Conservation (phyloP, 2,329 filamentous ascomycete genomes). For the Ophiocordyceps camponoti-leonardi region DNA sequence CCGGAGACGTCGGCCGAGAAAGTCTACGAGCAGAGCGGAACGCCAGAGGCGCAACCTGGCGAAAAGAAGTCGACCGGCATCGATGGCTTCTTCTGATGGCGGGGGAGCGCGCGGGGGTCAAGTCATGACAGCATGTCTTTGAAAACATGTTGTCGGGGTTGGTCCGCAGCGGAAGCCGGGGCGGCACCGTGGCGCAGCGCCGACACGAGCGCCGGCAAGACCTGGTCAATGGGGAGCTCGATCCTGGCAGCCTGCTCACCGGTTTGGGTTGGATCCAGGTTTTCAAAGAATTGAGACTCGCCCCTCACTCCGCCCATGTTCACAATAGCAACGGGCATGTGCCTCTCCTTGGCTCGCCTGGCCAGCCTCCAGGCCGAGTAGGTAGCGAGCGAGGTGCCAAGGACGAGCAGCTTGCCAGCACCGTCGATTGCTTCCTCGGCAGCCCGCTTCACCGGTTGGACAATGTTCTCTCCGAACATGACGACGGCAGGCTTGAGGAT, state of each 20-base stretch:
- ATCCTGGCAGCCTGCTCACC: constrained; percentile 37
- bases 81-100: constrained; percentile 32
- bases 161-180: background rate
- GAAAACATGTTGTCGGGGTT: constrained; percentile 19
- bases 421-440: constrained; percentile 69
- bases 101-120: background rate
- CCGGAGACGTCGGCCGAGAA: constrained; percentile 7
- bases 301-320: constrained; percentile 76
- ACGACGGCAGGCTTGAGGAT: constrained; percentile 84
- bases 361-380: constrained; percentile 89
- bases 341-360: constrained; percentile 63
- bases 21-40: constrained; percentile 2
- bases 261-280: constrained; percentile 31
- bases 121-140: constrained; percentile 42
- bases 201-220: constrained; percentile 39
- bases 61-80: constrained; percentile 15
- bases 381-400: constrained; percentile 84
- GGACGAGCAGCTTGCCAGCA: constrained; percentile 56
- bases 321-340: constrained; percentile 73
- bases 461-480: constrained; percentile 92
- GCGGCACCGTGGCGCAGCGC: constrained; percentile 21
- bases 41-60: constrained; percentile 7
- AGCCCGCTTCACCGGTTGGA: constrained; percentile 46
- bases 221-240: constrained; percentile 37
- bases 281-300: constrained; percentile 53